Percentiles rank a stretch among this genome's conserved stretches.
Conservation (phyloP, 192 early-diverging fungal species). For the Coemansia sp. region DNA sequence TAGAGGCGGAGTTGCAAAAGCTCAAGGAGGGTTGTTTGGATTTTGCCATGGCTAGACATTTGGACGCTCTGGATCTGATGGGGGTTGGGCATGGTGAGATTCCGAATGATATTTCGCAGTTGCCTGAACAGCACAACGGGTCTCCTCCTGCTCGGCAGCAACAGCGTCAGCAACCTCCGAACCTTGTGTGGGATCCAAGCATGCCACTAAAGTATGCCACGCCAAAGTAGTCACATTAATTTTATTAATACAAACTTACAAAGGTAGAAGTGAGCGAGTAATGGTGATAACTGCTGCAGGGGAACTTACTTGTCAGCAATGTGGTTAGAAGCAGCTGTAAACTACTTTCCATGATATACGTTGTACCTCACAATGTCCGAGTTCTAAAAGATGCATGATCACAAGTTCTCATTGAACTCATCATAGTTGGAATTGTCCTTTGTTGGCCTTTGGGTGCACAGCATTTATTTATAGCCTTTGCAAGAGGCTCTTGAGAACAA, state of each 20-base stretch:
- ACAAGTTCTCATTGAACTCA: too few species aligned
- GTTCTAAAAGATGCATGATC: too few species aligned
- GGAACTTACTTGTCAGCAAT: too few species aligned
- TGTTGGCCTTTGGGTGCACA: too few species aligned
- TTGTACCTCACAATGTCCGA: too few species aligned
- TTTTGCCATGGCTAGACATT: constrained; percentile 67
- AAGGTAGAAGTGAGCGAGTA: too few species aligned
- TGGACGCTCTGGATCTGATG: constrained; percentile 65
- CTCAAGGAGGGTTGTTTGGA: constrained; percentile 68
- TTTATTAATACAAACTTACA: background rate
- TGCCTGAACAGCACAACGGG: constrained; percentile 3
- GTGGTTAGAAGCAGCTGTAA: too few species aligned
- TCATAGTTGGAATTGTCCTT: too few species aligned
- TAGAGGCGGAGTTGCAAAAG: constrained; percentile 64
- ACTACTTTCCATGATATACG: too few species aligned
- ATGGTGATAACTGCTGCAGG: too few species aligned
- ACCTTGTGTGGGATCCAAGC: constrained; percentile 45
- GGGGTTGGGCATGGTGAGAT: constrained; percentile 32
- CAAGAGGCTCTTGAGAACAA: too few species aligned
- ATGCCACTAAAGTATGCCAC: constrained; percentile 47
- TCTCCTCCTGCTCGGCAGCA: constrained; percentile 2
- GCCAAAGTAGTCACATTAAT: constrained; percentile 12
- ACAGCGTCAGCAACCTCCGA: constrained; percentile 20
- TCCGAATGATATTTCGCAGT: constrained; percentile 25
- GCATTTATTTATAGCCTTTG: too few species aligned